A percentile compares a stretch with the other conserved stretches of the same genome.
Conservation (phyloP, 2,329 filamentous ascomycete genomes). For the Microcyclospora tardicrescens region DNA sequence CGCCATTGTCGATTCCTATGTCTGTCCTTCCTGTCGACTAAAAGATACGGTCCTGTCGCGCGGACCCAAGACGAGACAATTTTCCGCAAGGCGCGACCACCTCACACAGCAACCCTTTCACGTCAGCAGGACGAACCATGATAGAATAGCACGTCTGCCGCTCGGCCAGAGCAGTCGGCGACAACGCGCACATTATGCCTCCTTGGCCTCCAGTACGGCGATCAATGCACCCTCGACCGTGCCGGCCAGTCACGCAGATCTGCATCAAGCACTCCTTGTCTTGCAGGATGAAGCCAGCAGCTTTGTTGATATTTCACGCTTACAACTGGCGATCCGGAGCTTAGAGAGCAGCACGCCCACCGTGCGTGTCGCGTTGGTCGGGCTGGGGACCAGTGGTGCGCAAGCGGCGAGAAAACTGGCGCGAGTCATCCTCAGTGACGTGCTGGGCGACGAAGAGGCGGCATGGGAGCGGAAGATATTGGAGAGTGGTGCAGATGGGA, state of each 20-base stretch:
- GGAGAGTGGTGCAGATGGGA: constrained; percentile 21
- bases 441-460: constrained; percentile 25
- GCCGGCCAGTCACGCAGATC: constrained; percentile 40
- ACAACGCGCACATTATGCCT: constrained; percentile 17
- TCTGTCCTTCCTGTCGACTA: constrained; percentile 3
- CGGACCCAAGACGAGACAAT: too few species aligned
- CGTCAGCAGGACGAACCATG: too few species aligned
- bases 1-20: background rate
- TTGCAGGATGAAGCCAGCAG: constrained; percentile 49
- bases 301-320: constrained; percentile 53
- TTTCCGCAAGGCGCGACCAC: too few species aligned
- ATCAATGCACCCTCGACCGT: constrained; percentile 42
- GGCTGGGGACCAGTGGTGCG: constrained; percentile 20
- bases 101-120: too few species aligned
- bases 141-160: too few species aligned
- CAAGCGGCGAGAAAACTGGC: constrained; percentile 51
- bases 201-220: constrained; percentile 38
- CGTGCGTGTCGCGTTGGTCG: constrained; percentile 42
- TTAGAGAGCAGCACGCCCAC: constrained; percentile 42
- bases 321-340: constrained; percentile 59
- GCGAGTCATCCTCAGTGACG: constrained; percentile 42
- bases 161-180: background rate
- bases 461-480: constrained; percentile 32
- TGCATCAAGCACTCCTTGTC: constrained; percentile 46
- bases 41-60: background rate